Base-by-base conservation (phyloP, 2,329 filamentous ascomycete genomes). In the Talaromyces sp. region DNA sequence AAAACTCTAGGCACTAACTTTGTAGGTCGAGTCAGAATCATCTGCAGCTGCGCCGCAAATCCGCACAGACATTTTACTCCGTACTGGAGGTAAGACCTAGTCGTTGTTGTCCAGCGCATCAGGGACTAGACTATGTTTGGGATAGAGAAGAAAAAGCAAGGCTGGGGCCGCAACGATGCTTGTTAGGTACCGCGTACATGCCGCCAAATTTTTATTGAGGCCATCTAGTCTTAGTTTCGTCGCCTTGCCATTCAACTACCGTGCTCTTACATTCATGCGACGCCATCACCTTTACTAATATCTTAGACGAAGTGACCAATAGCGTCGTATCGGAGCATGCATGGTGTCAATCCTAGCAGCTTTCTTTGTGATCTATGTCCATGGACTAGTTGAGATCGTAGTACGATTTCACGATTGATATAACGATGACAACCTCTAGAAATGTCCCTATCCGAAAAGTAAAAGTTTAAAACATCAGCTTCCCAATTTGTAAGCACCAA, bases 31-130 rank as follows among this genome's bases (percentile, higher is more conserved):
- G 43, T 61, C 45, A 53, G 45, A 38, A 27, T 38, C 22, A 31
- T 43, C 49, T 56, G 61, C 36, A 56, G 61, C 64, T 62, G 64
- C 59, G 59, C 64, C 59, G 64, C 64, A 62, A 65, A 62, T 49
- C 64, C 51, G 51, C 64, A 62, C 64, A 62, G 63, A 65, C 63
- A 51, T 58, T 47, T 47, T 8, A 19, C 19, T 62, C n/a, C 19
- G 31, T 61, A 25, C 31, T 49, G 22, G 43, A 51, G 15, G 27
- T 49, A 22, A 40, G 43, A 22, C 63, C 58, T 43, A n/a, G 31
- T 54, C 19, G 19, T 22, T 40, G 34, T 53, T 53, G 59, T 36
- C 59, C 59, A 61, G 19, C 59, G 45, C 58, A 61, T 61, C 40
- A 31, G 53, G 13, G 34, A 29, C 59, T 38, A 51, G 59, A 53